Conservation (phyloP, 2,329 filamentous ascomycete species). For the Didymella sp. region DNA sequence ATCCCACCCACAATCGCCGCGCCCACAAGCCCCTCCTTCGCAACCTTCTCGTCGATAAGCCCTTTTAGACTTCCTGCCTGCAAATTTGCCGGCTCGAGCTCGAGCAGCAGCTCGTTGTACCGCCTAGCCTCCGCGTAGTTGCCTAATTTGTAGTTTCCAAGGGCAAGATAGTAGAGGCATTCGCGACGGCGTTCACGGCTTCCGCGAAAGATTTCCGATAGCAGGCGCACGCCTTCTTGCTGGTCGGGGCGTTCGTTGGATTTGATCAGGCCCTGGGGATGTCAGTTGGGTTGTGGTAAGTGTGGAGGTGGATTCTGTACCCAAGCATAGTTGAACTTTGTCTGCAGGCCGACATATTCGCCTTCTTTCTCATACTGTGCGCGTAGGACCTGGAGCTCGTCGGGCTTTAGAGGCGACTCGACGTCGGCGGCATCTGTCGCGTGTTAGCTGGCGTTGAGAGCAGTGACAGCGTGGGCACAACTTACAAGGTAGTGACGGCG, state of each 20-base stretch:
- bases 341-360: conserved; percentile 94
- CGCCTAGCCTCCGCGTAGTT: conserved; percentile 94
- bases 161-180: conserved; percentile 96
- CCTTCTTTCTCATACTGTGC: conserved; percentile 97
- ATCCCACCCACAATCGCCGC: conserved; percentile 94
- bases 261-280: conserved; percentile 85
- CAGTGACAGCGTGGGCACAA: conserved; percentile 3
- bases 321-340: conserved; percentile 99
- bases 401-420: conserved; percentile 90
- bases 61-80: conserved; percentile 86
- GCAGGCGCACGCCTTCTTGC: conserved; percentile 89
- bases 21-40: conserved; percentile 90
- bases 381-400: conserved; percentile 90
- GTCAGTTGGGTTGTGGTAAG: conserved; percentile 14
- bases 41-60: conserved; percentile 94
- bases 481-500: conserved; percentile 49
- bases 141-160: conserved; percentile 97
- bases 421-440: conserved; percentile 91
- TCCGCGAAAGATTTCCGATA: conserved; percentile 95
- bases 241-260: conserved; percentile 84
- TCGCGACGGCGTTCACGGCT: conserved; percentile 92
- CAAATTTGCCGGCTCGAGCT: conserved; percentile 89
- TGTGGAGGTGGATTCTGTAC: conserved; percentile 56
- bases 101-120: conserved; percentile 91
- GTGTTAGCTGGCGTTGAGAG: conserved; percentile 6